Evolutionary conservation across 2,329 filamentous ascomycete species (phyloP).

Genomic region (Dothiorella sarmentorum): DNA sequence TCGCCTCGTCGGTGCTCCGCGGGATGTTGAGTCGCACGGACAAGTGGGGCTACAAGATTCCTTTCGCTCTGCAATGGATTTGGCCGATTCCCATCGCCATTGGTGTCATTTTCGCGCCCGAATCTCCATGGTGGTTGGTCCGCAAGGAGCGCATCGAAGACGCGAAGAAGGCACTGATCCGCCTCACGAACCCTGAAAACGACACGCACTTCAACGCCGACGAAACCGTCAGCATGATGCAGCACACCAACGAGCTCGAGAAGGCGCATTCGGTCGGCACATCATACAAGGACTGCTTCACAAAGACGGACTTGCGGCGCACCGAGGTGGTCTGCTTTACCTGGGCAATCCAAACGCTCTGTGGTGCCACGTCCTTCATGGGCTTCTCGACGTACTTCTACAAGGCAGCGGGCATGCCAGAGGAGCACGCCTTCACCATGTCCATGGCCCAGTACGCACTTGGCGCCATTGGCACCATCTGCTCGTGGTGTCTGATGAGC

Average conservation of each 20-base stretch:
- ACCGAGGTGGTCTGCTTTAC: constrained; percentile 63
- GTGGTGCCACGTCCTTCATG: constrained; percentile 43
- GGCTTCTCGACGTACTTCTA: constrained; percentile 48
- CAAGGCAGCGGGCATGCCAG: constrained; percentile 44
- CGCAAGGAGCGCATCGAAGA: constrained; percentile 60
- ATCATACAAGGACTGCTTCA: constrained; percentile 77
- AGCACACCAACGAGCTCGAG: constrained; percentile 81
- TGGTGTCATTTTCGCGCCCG: constrained; percentile 64
- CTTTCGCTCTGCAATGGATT: constrained; percentile 70
- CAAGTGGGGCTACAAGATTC: constrained; percentile 64
- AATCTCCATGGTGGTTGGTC: constrained; percentile 71
- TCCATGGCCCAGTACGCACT: constrained; percentile 55
- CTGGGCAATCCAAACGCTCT: constrained; percentile 45
- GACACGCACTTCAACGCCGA: constrained; percentile 48
- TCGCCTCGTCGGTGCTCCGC: constrained; percentile 68
- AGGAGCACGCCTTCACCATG: constrained; percentile 42
- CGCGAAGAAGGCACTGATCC: constrained; percentile 61
- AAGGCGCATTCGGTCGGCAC: constrained; percentile 66
- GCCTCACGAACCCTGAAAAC: constrained; percentile 54
- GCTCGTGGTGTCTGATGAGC: constrained; percentile 77
- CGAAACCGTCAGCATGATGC: constrained; percentile 78
- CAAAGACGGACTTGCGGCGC: constrained; percentile 68
- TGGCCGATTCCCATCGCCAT: constrained; percentile 66
- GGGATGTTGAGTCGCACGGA: constrained; percentile 61
- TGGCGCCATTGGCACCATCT: constrained; percentile 73